A percentile compares a stretch with the other conserved stretches of the same genome.
Conservation (phyloP, 225 moss, liverwort and hornwort genomes). For the Marchantia polymorpha region DNA sequence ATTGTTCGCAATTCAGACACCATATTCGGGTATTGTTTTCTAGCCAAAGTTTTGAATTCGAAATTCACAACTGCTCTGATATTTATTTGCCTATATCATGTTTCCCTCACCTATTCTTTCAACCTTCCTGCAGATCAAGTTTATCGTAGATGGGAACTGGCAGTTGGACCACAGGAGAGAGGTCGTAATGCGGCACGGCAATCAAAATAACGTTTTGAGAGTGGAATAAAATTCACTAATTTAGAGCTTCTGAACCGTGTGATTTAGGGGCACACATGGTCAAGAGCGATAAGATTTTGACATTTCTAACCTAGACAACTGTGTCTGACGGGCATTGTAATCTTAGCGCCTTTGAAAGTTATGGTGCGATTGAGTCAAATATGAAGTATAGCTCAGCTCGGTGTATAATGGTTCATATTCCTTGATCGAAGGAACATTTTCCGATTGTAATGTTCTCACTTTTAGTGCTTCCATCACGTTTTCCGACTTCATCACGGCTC, state of each 20-base stretch:
- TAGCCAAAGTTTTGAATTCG: neutral
- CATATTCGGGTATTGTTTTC: too few relatives aligned
- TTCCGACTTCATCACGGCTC: neutral
- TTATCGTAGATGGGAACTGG: constrained; percentile 90
- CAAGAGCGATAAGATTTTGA: neutral
- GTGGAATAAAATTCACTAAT: constrained; percentile 43
- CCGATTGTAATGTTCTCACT: neutral
- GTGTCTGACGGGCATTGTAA: neutral
- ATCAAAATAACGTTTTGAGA: constrained; percentile 76
- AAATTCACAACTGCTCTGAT: neutral
- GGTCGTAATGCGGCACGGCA: constrained; percentile 57
- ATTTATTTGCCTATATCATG: neutral
- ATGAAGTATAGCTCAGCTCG: neutral
- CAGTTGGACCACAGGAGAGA: constrained; percentile 84
- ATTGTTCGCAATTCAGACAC: neutral
- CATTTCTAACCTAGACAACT: neutral
- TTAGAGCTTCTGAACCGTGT: neutral
- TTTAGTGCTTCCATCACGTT: neutral
- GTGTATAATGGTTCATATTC: neutral
- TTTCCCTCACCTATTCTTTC: neutral
- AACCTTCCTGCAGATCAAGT: constrained; percentile 52
- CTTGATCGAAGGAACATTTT: neutral
- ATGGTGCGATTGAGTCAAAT: neutral
- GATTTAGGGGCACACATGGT: neutral
- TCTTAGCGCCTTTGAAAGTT: neutral